These are phyloP conservation scores for Solanum rostratum DNA, from an alignment of 257 asterid species.

Conservation along the genomic window DNA sequence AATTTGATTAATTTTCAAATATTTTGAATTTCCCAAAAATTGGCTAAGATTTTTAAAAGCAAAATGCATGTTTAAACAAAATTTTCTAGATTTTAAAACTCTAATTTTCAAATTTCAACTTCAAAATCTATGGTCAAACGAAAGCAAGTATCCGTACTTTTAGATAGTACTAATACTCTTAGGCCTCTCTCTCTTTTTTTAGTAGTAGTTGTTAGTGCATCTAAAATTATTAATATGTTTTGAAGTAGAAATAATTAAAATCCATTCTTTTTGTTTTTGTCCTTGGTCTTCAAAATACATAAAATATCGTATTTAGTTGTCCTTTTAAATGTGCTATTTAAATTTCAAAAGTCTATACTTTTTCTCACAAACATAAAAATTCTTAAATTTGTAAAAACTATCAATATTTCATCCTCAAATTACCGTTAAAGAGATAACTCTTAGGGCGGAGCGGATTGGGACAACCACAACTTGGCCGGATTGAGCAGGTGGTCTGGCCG, in stretches of 20 bases:
- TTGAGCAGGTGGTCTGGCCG: no score
- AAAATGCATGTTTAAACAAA: not conserved
- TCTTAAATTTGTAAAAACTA: not conserved
- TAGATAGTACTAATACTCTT: not conserved
- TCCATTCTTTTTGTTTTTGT: not conserved
- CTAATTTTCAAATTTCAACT: not conserved
- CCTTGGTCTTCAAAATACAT: not conserved
- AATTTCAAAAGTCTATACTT: no score
- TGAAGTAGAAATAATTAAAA: not conserved
- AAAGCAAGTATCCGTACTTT: no score
- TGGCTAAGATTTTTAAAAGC: not conserved
- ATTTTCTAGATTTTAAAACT: not conserved
- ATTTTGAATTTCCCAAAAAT: not conserved
- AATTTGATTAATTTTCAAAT: not conserved
- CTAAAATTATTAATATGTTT: not conserved
- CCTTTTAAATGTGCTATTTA: not conserved
- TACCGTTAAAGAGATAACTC: no score
- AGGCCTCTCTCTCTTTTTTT: not conserved
- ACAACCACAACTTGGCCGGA: no score
- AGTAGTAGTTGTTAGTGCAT: not conserved
- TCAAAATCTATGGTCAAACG: not conserved
- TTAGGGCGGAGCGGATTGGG: no score
- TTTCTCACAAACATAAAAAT: no score
- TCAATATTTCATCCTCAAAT: no score
- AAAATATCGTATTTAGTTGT: not conserved